Conservation (phyloP, 208 protist genomes). For the Giardia muris region DNA sequence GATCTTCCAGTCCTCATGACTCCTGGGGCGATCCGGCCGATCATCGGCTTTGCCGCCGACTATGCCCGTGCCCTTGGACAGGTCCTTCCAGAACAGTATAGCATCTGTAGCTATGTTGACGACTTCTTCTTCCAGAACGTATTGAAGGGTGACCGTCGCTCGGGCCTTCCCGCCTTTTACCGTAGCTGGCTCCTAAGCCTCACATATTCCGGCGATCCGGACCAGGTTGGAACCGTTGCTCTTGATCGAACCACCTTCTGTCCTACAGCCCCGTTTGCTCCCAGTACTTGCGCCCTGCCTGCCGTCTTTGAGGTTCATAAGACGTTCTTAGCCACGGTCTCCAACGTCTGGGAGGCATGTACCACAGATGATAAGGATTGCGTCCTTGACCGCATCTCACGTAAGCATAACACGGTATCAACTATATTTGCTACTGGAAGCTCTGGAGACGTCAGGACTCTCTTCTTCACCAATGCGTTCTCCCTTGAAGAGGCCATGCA, state of each 20-base stretch:
- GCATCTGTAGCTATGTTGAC: background rate
- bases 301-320: background rate
- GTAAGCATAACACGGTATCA: background rate
- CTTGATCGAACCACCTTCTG: background rate
- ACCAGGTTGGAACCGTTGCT: background rate
- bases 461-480: background rate
- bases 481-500: background rate
- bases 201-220: background rate
- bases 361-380: background rate
- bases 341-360: background rate
- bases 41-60: background rate
- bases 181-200: background rate
- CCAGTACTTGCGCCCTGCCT: background rate
- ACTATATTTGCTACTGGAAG: background rate
- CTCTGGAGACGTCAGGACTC: background rate
- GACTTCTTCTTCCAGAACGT: background rate
- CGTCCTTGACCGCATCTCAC: background rate
- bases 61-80: background rate
- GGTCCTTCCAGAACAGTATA: background rate
- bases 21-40: background rate
- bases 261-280: background rate
- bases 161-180: background rate
- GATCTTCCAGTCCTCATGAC: background rate
- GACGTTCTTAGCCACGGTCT: background rate
- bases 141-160: background rate